Evolutionary conservation across 306 rosid species (phyloP), one percentile per base, ranked within the genome.

Genomic region (Lathyrus oleraceus): DNA sequence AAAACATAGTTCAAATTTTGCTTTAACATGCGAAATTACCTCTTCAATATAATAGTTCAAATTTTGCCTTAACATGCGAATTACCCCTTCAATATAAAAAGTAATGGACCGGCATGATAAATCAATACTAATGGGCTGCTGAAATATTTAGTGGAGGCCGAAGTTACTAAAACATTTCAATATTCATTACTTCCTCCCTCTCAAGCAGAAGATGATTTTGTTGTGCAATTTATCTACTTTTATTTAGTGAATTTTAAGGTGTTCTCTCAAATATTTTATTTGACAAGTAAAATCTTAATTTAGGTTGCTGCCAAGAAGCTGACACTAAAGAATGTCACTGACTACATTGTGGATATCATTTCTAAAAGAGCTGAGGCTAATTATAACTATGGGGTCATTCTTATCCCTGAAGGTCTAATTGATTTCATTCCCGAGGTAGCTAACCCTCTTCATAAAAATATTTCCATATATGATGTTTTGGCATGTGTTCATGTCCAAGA

Each of bases 341-440:
- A 95, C 81, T 82, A 87, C 81, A 87, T 95, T 40, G 99, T 91
- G 4, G 81, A 87, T 84, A 77, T 95, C 75, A 71, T 95, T 73
- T 77, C 84, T 72, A 91, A 86, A 78, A 96, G 97, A 75, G 82
- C 91, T n/a, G 87, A 81, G 75, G 86, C 71, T 77, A 88, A 88
- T 77, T 91, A 87, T 84, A 95, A 91, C 78, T 95, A 95, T 39
- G 99, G 99, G 73, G 96, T 95, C 78, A 91, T 95, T 76, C 99
- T 95, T 66, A 72, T 95, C 71, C 99, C 99, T 32, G 99, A 95
- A 83, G 99, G 99, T 76, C 81, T 95, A 64, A 95, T 95, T 82
- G 99, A 95, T 85, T 95, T 95, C 85, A 95, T 95, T 78, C 97
- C 99, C 0, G 97, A 95, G 97, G 99, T 95, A 87, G 39, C 62